phyloP scores from a whole-genome alignment of 2,329 filamentous ascomycete species.

The Pyricularia sp. region DNA sequence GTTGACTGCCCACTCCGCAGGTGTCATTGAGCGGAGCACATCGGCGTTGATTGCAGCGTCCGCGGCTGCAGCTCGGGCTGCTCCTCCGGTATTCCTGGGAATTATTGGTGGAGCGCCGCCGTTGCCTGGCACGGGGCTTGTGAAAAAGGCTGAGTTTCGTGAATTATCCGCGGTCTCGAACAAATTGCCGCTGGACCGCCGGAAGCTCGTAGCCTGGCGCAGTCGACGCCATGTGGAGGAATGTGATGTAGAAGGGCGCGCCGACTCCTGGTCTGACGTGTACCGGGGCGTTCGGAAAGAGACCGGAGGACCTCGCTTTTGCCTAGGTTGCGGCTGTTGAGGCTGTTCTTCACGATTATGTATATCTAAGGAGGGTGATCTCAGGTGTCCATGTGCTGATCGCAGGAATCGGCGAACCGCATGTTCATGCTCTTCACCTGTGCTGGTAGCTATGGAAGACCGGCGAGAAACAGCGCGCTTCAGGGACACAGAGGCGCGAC shows the following conservation, averaged over 20 bases:
- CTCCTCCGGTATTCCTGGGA: constrained; percentile 48
- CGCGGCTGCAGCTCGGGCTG: constrained; percentile 48
- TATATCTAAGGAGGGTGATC: neutral
- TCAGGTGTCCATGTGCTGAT: constrained; percentile 19
- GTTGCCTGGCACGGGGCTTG: constrained; percentile 31
- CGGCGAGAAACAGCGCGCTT: constrained; percentile 40
- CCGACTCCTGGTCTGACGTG: neutral
- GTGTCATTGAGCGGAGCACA: constrained; percentile 27
- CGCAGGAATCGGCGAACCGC: constrained; percentile 9
- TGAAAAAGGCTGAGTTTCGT: constrained; percentile 19
- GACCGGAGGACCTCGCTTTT: neutral
- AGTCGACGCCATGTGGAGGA: constrained; percentile 38
- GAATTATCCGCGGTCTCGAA: constrained; percentile 28
- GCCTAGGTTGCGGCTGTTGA: constrained; percentile 9
- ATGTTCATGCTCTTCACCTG: constrained; percentile 15
- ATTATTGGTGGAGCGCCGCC: constrained; percentile 50
- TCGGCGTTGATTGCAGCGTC: constrained; percentile 41
- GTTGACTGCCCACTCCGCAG: constrained; percentile 27
- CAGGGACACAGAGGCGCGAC: constrained; percentile 45
- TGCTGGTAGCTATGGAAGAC: constrained; percentile 27
- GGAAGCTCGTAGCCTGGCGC: constrained; percentile 39
- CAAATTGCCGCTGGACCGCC: constrained; percentile 29
- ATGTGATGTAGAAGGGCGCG: constrained; percentile 36
- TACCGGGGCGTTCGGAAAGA: neutral
- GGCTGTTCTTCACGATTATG: neutral